Conservation (phyloP, 192 early-diverging fungal genomes). For the Podila minutissima region DNA sequence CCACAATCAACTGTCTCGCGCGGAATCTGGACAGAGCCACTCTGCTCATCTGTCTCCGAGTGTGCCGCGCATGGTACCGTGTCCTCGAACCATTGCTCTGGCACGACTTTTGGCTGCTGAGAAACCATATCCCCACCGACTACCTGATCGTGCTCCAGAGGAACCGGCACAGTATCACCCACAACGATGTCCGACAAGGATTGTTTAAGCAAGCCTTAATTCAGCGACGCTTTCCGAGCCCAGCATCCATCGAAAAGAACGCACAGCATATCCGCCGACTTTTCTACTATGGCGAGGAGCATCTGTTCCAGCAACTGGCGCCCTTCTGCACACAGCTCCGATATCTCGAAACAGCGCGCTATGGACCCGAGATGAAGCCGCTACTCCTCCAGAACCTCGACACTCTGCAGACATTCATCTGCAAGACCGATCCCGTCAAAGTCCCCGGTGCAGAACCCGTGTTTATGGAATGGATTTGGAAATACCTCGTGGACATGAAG, state of each 20-base stretch:
- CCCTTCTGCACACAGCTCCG: conserved; percentile 14
- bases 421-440: conserved; percentile 11
- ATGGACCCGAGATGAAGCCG: conserved; percentile 8
- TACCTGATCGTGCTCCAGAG: background rate
- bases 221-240: background rate
- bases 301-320: background rate
- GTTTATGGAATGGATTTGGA: conserved; percentile 12
- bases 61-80: conserved; percentile 9
- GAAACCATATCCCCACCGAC: background rate
- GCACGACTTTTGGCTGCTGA: conserved; percentile 13
- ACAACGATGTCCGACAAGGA: background rate
- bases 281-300: conserved; percentile 13
- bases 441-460: conserved; percentile 1
- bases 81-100: conserved; percentile 14
- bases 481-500: conserved; percentile 1
- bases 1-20: background rate
- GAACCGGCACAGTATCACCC: background rate
- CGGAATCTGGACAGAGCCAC: background rate
- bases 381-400: conserved; percentile 14
- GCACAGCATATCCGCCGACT: conserved; percentile 8
- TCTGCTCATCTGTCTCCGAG: conserved; percentile 4
- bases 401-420: conserved; percentile 9
- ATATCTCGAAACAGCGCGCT: conserved; percentile 13
- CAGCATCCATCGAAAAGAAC: conserved; percentile 6
- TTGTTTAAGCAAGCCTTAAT: background rate